Percentiles rank a stretch among this genome's conserved stretches.
phyloP scores from a whole-genome alignment of 192 early-diverging fungal species.

The Chytriomyces confervae region DNA sequence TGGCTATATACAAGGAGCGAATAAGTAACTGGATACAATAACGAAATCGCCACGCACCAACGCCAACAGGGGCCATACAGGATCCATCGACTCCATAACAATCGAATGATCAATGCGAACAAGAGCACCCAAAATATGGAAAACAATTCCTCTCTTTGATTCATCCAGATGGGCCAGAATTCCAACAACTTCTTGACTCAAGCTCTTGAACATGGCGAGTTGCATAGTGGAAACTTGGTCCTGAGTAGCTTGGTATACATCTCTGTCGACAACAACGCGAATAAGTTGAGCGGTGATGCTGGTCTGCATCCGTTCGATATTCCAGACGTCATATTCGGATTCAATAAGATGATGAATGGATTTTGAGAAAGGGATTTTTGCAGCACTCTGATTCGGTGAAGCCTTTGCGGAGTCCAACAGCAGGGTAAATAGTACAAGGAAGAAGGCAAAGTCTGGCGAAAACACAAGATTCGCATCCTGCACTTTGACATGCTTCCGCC shows the following conservation, averaged over 20 bases:
- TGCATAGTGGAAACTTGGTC: conserved; percentile 12
- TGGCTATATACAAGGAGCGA: background rate
- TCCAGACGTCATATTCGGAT: background rate
- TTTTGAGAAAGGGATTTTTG: background rate
- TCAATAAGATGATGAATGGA: background rate
- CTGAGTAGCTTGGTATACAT: conserved; percentile 20
- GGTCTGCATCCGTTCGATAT: background rate
- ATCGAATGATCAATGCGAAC: conserved; percentile 26
- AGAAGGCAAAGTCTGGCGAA: conserved; percentile 3
- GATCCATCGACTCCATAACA: conserved; percentile 13
- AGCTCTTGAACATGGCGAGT: background rate
- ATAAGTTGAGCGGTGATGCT: background rate
- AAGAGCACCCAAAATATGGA: background rate
- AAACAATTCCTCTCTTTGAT: background rate
- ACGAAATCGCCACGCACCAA: background rate
- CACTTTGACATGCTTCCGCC: background rate
- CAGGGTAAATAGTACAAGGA: background rate
- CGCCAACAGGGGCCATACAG: background rate
- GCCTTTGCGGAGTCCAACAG: background rate
- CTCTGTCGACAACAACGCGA: background rate
- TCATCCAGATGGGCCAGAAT: background rate
- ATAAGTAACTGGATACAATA: background rate
- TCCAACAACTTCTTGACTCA: background rate
- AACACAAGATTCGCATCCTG: conserved; percentile 22
- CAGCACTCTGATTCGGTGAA: background rate